phyloP scores from a whole-genome alignment of 2,329 filamentous ascomycete species.

The Fusarium sp. region DNA sequence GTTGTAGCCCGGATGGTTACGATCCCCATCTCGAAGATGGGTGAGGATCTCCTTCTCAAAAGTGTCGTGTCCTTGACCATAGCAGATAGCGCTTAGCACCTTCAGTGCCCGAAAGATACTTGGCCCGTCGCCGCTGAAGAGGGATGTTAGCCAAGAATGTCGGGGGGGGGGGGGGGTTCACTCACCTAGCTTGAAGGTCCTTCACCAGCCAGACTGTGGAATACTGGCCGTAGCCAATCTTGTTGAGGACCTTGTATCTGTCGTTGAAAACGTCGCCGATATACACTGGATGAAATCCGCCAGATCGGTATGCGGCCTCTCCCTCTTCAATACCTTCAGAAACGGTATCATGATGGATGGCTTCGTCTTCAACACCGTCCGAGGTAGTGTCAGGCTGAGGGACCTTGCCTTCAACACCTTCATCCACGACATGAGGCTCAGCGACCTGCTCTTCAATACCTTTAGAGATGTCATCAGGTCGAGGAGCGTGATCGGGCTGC shows the following conservation, averaged over 20 bases:
- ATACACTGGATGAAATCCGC: conserved; percentile 30
- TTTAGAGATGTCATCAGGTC: background rate
- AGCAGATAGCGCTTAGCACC: conserved; percentile 36
- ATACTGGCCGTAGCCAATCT: conserved; percentile 31
- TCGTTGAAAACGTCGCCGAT: conserved; percentile 21
- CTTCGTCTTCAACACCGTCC: background rate
- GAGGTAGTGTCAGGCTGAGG: background rate
- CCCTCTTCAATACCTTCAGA: conserved; percentile 15
- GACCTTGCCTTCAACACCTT: background rate
- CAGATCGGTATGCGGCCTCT: conserved; percentile 3
- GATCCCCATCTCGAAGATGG: conserved; percentile 20
- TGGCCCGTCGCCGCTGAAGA: background rate
- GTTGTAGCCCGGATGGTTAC: background rate
- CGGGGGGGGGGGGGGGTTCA: background rate
- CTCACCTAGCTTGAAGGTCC: conserved; percentile 11
- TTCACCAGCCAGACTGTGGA: conserved; percentile 33
- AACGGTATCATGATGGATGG: background rate
- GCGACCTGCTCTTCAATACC: background rate
- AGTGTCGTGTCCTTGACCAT: conserved; percentile 3
- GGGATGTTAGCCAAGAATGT: background rate
- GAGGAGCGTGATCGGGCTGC: background rate
- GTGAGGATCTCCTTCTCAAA: conserved; percentile 35
- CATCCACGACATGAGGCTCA: background rate
- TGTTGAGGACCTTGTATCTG: conserved; percentile 25
- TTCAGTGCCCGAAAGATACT: conserved; percentile 41